Percentiles rank a stretch among this genome's conserved stretches.
These are phyloP conservation scores for Solanum sejunctum DNA, from an alignment of 257 asterid species.

Conservation along the genomic window DNA sequence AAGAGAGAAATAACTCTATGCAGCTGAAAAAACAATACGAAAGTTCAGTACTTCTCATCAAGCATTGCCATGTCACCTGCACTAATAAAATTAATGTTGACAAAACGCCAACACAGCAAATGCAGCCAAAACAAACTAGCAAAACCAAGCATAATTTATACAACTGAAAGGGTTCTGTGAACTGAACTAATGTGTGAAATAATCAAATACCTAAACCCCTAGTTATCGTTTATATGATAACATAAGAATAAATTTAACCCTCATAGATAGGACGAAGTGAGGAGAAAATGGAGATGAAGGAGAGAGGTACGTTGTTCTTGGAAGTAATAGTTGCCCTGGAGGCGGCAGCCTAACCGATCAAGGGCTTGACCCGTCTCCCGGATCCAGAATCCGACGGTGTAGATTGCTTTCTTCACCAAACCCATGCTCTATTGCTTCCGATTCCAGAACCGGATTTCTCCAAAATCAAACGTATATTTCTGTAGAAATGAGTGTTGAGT, in stretches of 20 bases:
- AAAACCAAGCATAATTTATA: background rate
- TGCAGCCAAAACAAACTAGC: background rate
- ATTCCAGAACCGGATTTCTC: background rate
- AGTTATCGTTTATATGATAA: background rate
- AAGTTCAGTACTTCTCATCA: background rate
- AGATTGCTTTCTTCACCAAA: constrained; percentile 61
- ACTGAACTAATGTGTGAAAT: background rate
- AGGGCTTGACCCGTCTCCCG: constrained; percentile 97
- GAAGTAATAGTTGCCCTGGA: constrained; percentile 77
- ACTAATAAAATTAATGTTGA: background rate
- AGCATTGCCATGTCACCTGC: background rate
- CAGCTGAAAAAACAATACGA: background rate
- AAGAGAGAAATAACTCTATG: background rate
- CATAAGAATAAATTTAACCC: background rate
- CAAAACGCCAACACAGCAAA: background rate
- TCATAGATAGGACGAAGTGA: background rate
- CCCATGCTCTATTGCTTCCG: constrained; percentile 29
- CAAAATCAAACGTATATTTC: background rate
- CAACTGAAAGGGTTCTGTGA: background rate
- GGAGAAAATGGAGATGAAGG: background rate
- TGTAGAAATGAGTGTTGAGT: background rate
- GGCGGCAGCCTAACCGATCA: constrained; percentile 96
- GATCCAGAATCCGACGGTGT: constrained; percentile 93
- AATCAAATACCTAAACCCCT: background rate
- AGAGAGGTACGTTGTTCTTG: constrained; percentile 53